Evolutionary conservation across 2,329 filamentous ascomycete genomes (phyloP).

Genomic region (Aspergillus ustus): DNA sequence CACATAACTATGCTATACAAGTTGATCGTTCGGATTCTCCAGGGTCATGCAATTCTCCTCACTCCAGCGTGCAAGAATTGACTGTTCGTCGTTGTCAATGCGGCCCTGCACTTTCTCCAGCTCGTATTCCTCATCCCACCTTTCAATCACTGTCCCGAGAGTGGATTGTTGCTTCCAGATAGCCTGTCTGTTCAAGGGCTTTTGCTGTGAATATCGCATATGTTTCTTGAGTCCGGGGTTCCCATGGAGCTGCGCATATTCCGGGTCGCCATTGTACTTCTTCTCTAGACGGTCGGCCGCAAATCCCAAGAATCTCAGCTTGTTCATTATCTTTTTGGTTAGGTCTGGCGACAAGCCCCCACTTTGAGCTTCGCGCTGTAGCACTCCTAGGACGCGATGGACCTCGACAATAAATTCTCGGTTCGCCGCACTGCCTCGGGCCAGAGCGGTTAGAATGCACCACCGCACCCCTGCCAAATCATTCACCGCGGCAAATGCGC

Average conservation of each 20-base stretch:
- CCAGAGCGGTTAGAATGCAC: slow-evolving; percentile 45
- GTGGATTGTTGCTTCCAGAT: not conserved
- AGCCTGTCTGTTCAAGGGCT: slow-evolving; percentile 19
- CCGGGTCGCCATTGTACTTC: slow-evolving; percentile 29
- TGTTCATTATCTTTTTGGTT: slow-evolving; percentile 10
- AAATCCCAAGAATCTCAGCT: slow-evolving; percentile 27
- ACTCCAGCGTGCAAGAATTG: slow-evolving; percentile 24
- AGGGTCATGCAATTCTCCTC: slow-evolving; percentile 15
- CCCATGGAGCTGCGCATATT: slow-evolving; percentile 20
- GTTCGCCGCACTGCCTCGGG: slow-evolving; percentile 36
- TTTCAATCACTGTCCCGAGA: slow-evolving; percentile 14
- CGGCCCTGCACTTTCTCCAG: slow-evolving; percentile 28
- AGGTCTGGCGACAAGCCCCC: slow-evolving; percentile 6
- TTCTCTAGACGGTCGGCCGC: slow-evolving; percentile 28
- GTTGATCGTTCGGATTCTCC: not conserved
- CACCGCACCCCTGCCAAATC: slow-evolving; percentile 45
- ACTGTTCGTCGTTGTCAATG: slow-evolving; percentile 21
- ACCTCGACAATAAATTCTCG: slow-evolving; percentile 41
- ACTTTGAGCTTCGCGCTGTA: slow-evolving; percentile 17
- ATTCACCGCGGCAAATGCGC: slow-evolving; percentile 35
- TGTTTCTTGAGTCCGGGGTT: slow-evolving; percentile 19
- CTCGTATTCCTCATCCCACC: slow-evolving; percentile 38
- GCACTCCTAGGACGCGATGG: slow-evolving; percentile 30
- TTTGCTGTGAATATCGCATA: slow-evolving; percentile 19
- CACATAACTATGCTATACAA: not conserved